phyloP scores from a whole-genome alignment of 2,329 filamentous ascomycete genomes.

The Trichoderma atrobrunneum region DNA sequence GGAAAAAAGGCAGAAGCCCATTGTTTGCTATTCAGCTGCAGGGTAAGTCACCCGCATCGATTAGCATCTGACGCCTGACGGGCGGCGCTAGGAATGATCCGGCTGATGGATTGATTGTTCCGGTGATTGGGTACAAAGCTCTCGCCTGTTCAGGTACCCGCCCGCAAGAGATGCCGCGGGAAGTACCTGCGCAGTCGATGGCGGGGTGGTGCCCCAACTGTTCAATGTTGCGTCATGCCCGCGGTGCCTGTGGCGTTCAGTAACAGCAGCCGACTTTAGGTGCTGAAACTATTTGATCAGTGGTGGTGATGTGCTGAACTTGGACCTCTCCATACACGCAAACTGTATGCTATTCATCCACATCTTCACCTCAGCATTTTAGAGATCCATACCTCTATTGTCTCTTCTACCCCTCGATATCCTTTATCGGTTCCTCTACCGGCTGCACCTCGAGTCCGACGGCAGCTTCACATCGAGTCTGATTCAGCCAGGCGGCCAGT shows the following conservation, averaged over 20 bases:
- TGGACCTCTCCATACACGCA: not conserved
- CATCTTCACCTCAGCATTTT: not conserved
- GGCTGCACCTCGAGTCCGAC: not conserved
- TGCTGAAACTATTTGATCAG: not conserved
- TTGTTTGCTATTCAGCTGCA: not conserved
- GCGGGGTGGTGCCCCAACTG: not conserved
- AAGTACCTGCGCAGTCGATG: slow-evolving; percentile 12
- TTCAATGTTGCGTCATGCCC: slow-evolving; percentile 34
- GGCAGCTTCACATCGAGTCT: not conserved
- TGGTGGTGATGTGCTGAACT: not conserved
- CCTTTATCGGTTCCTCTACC: not conserved
- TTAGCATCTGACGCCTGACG: not conserved
- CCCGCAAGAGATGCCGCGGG: not conserved
- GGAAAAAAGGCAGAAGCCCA: not conserved
- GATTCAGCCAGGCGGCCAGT: not conserved
- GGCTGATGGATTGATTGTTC: slow-evolving; percentile 3
- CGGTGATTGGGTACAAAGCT: not conserved
- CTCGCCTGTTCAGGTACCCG: slow-evolving; percentile 6
- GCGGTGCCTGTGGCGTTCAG: slow-evolving; percentile 26
- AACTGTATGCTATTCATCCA: not conserved
- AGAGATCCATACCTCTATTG: not conserved
- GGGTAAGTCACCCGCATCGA: not conserved
- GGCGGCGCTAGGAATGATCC: slow-evolving; percentile 7
- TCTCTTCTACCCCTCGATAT: not conserved
- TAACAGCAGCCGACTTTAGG: not conserved